A percentile compares a stretch with the other conserved stretches of the same genome.
Conservation (phyloP, 345 rosid species). For the Euclidium syriacum region DNA sequence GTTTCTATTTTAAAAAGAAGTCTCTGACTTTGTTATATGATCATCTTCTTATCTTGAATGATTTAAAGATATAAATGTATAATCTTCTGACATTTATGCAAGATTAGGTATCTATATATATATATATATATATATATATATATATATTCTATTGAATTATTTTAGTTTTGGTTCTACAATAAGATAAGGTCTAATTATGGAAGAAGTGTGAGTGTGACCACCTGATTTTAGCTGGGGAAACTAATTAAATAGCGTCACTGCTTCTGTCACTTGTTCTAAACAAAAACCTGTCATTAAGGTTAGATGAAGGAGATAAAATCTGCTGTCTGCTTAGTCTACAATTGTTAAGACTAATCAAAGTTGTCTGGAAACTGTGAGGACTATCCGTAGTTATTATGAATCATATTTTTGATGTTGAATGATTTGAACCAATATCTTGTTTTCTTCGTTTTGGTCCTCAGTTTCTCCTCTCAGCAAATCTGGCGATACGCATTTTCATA, state of each 20-base stretch:
- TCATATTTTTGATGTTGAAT: background rate
- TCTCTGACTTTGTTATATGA: background rate
- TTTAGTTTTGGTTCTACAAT: background rate
- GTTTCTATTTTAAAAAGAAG: background rate
- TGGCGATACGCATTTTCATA: constrained; percentile 4
- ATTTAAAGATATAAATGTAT: background rate
- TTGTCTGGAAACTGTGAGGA: background rate
- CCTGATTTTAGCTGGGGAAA: background rate
- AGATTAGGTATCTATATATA: too few species aligned
- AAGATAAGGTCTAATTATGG: background rate
- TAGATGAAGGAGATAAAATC: background rate
- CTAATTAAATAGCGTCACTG: constrained; percentile 19
- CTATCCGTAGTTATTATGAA: background rate
- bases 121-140: too few species aligned
- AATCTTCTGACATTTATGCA: background rate
- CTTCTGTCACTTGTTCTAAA: constrained; percentile 11
- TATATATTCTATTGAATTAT: background rate
- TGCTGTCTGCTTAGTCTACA: constrained; percentile 5
- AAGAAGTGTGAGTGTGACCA: constrained; percentile 3
- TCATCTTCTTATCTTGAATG: background rate
- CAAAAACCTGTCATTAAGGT: background rate
- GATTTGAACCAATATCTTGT: constrained; percentile 1
- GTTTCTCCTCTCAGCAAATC: constrained; percentile 11
- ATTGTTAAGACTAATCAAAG: background rate
- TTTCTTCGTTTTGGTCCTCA: constrained; percentile 5